Conservation (phyloP, 768 basidiomycete species). For the Podaxis mareebaensis region DNA sequence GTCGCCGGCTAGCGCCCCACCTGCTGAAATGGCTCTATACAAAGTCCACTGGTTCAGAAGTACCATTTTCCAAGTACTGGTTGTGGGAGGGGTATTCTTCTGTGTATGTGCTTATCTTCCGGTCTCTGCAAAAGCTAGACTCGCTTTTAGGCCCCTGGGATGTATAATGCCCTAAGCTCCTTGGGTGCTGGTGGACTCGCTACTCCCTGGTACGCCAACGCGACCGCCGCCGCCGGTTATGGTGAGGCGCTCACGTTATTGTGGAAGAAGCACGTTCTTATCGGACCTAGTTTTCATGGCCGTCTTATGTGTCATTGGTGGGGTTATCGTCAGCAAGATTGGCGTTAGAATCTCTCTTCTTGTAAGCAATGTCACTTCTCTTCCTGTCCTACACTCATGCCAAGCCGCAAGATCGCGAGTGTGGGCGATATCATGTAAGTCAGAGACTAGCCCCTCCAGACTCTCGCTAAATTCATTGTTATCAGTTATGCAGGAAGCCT, state of each 20-base stretch:
- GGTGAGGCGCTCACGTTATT: slow-evolving; percentile 16
- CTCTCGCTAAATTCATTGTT: background rate
- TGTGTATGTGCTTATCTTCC: slow-evolving; percentile 22
- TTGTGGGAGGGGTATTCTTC: slow-evolving; percentile 34
- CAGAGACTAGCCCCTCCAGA: background rate
- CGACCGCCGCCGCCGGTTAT: slow-evolving; percentile 32
- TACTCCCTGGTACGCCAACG: slow-evolving; percentile 34
- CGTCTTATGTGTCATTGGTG: slow-evolving; percentile 29
- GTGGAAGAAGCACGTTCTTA: background rate
- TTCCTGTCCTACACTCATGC: background rate
- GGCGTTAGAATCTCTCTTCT: slow-evolving; percentile 28
- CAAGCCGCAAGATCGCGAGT: slow-evolving; percentile 25
- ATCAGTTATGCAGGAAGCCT: slow-evolving; percentile 32
- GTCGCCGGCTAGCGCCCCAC: background rate
- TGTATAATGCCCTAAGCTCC: slow-evolving; percentile 34
- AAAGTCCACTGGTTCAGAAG: slow-evolving; percentile 32
- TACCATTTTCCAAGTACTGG: slow-evolving; percentile 31
- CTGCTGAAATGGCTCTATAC: slow-evolving; percentile 8
- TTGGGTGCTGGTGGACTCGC: slow-evolving; percentile 34
- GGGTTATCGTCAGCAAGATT: slow-evolving; percentile 34
- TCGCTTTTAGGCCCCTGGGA: slow-evolving; percentile 28
- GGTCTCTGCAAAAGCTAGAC: background rate
- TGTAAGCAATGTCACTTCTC: slow-evolving; percentile 17
- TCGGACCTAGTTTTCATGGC: slow-evolving; percentile 29
- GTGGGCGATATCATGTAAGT: slow-evolving; percentile 32